Evolutionary conservation across 495 filamentous ascomycete genomes (phyloP).

Genomic region (Opeltia flavorubescens): DNA sequence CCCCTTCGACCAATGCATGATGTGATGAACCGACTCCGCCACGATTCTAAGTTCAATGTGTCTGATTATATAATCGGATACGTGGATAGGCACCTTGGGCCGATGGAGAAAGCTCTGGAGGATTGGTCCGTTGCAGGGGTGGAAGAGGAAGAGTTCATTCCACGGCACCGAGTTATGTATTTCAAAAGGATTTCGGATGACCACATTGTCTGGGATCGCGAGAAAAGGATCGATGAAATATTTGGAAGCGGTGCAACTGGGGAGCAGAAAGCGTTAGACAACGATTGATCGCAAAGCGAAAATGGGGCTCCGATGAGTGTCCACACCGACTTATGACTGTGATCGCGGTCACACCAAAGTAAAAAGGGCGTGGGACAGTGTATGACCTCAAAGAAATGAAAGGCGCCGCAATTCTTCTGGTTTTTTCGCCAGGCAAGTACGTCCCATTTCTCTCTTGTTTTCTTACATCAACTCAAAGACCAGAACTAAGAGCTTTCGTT

Average conservation of each 20-base stretch:
- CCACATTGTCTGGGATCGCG: constrained; percentile 42
- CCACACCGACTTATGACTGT: no score
- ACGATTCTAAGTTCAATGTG: constrained; percentile 49
- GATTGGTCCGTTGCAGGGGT: constrained; percentile 61
- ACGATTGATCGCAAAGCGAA: background rate
- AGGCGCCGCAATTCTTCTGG: no score
- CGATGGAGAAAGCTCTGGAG: constrained; percentile 45
- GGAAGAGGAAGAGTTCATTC: constrained; percentile 77
- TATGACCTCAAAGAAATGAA: no score
- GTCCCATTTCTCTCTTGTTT: background rate
- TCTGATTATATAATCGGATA: constrained; percentile 61
- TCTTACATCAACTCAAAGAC: background rate
- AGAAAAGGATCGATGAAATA: constrained; percentile 37
- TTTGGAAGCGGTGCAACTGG: constrained; percentile 40
- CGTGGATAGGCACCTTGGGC: constrained; percentile 44
- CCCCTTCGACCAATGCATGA: constrained; percentile 27
- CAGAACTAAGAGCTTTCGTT: background rate
- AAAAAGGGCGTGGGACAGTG: no score
- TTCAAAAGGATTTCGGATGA: constrained; percentile 42
- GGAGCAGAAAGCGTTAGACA: background rate
- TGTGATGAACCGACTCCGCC: constrained; percentile 57
- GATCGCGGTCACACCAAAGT: no score
- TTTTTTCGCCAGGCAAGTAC: no score
- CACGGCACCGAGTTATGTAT: constrained; percentile 62
- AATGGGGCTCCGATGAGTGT: constrained; percentile 6